These are phyloP conservation scores for Gaillardinia entomophila DNA, from an alignment of 805 yeast species.

Conservation along the genomic window DNA sequence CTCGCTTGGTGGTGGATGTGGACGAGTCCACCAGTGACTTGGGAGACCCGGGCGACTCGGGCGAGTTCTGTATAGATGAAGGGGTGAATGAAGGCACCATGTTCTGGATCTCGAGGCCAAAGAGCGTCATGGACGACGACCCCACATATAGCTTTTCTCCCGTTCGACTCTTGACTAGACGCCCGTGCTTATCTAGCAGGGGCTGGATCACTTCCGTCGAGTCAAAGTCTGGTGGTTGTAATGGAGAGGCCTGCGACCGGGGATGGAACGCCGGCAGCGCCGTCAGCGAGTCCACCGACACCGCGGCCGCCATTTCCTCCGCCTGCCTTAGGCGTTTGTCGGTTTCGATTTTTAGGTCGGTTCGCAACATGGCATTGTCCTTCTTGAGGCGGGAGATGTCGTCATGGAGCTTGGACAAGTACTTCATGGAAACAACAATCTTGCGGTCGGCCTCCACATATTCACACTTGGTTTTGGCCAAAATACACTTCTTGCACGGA, in stretches of 20 bases:
- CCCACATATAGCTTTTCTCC: constrained; percentile 77
- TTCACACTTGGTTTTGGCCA: constrained; percentile 56
- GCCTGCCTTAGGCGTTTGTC: background rate
- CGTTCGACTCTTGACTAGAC: constrained; percentile 66
- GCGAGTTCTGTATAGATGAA: constrained; percentile 6
- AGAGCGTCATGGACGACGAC: constrained; percentile 75
- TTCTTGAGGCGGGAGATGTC: constrained; percentile 60
- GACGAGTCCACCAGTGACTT: background rate
- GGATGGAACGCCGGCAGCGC: background rate
- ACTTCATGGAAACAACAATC: constrained; percentile 67
- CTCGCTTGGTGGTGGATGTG: constrained; percentile 21
- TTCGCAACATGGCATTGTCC: constrained; percentile 56
- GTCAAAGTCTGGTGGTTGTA: too few species aligned
- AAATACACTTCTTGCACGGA: constrained; percentile 60
- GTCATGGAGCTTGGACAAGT: constrained; percentile 60
- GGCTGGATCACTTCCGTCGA: constrained; percentile 57
- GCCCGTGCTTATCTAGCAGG: constrained; percentile 64
- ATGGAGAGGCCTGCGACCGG: too few species aligned
- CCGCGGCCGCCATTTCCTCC: background rate
- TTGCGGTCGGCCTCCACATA: constrained; percentile 69
- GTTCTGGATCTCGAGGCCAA: constrained; percentile 71
- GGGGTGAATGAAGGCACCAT: constrained; percentile 37
- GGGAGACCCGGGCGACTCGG: constrained; percentile 2
- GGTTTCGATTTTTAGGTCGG: constrained; percentile 28
- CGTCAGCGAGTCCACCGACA: background rate